Evolutionary conservation across 2,329 filamentous ascomycete species (phyloP), one percentile per base, ranked within the genome.

Genomic region (Pyricularia grisea): DNA sequence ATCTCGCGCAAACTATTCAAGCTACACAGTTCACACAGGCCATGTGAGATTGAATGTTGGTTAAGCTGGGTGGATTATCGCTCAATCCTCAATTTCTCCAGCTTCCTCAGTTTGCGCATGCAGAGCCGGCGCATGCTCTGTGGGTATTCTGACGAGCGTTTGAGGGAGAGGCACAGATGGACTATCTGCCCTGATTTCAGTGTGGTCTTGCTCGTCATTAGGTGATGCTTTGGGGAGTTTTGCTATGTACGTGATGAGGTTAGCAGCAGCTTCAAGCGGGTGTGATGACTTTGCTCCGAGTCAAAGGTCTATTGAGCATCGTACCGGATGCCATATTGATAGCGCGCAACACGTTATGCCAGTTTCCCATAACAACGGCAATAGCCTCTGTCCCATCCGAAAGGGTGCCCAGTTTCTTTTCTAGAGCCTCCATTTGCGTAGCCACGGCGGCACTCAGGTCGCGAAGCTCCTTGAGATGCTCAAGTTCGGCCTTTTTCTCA

Each of bases 291-390:
- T 7, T 5, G 23, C 28, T 63, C 20, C 9, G 12, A 30, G 25
- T 30, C 60, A 17, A 58, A 31, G 12, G 25, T n/a, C 14, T 67
- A 12, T 58, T n/a, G 55, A 55, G 7, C 14, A 31, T 81, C 88
- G 75, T 84, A 94, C 92, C 85, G 70, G 91, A 94, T 71, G 92
- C 92, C 91, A 95, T 94, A 75, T 91, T 91, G 75, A 96, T 94
- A 61, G 92, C 92, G 72, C 90, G 85, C 70, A 96, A 84, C 72
- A 96, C 92, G 74, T 92, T 94, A 78, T 94, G 90, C 92, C 92
- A 96, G 77, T 95, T 96, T 68, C 90, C 87, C 76, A 96, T 83
- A 27, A 96, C 92, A n/a, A 90, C 86, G 58, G 92, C 92, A 74
- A 96, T 92, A 70, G 91, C 92, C 85, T 95, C 91, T 33, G 92